Evolutionary conservation across 164 flowering plant genomes (phyloP), one percentile per base, ranked within the genome.

Genomic region (Umbilicus rupestris): DNA sequence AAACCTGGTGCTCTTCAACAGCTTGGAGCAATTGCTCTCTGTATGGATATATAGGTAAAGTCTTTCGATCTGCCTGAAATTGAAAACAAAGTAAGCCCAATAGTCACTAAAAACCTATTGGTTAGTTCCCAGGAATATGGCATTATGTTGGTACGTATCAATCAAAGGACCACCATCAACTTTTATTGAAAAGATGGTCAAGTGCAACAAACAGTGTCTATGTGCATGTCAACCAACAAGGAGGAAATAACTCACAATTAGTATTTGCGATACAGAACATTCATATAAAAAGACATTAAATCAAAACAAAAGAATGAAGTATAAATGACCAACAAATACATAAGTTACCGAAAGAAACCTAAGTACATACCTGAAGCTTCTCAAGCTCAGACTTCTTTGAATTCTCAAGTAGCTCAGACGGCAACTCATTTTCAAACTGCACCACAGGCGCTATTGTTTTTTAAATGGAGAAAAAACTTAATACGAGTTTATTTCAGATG

Each of bases 21-120:
- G 99, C 99, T 76, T 86, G 62, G 17, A 91, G 95, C 66, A 94
- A 78, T 55, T 81, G 80, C 57, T 91, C 96, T 52, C 99, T 81
- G 75, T 84, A 91, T 22, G 81, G 76, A 72, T 77, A 94, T 17
- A 94, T 83, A 6, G 99, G 99, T 24, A 94, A 73, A 3, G 86
- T 89, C 77, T 87, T 89, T 57, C 97, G 80, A 4, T 89, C 97
- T 58, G 75, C 95, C 99, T 94, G 77, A 35, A 49, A 75, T 52
- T 30, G 29, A 50, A 64, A 35, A 69, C 62, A 47, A 64, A 73
- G 0, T 30, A 35, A 7, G 63, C 39, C 39, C 22, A 30, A 70
- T 10, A 8, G 30, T 26, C 37, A 35, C 35, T 15, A 14, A 41
- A 19, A 33, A 62, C 10, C 1, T 41, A 26, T 19, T 39, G 46